Evolutionary conservation across 2,329 filamentous ascomycete species (phyloP).

Genomic region (Cryphonectria parasitica): DNA sequence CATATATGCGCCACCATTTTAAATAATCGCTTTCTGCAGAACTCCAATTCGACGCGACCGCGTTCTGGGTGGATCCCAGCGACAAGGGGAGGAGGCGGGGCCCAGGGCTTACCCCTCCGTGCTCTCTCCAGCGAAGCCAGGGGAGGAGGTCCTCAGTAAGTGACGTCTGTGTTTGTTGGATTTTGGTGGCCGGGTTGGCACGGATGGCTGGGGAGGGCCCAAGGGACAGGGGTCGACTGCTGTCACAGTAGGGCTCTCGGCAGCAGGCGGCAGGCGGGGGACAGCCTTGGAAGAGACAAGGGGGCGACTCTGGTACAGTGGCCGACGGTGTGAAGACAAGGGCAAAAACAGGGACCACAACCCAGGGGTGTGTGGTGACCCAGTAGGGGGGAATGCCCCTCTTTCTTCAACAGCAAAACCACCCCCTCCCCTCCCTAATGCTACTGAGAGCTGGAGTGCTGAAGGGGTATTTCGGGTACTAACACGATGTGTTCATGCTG

Average conservation of each 20-base stretch:
- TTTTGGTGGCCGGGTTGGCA: slow-evolving; percentile 8
- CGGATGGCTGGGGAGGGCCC: slow-evolving; percentile 2
- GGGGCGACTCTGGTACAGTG: not conserved
- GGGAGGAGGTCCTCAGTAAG: not conserved
- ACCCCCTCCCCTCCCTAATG: not conserved
- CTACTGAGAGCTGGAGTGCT: not conserved
- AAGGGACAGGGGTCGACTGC: not conserved
- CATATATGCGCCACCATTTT: not conserved
- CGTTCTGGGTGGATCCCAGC: slow-evolving; percentile 10
- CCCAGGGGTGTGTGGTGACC: not conserved
- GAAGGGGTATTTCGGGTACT: not conserved
- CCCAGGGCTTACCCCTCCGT: not conserved
- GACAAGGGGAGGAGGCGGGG: not conserved
- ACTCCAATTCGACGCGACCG: slow-evolving; percentile 13
- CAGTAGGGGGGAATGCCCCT: not conserved
- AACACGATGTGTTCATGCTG: slow-evolving; percentile 8
- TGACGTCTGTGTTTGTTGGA: slow-evolving; percentile 8
- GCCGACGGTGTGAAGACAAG: not conserved
- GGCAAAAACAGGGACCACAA: not conserved
- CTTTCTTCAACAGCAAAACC: not conserved
- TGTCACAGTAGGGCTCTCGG: not conserved
- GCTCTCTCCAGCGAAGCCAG: not conserved
- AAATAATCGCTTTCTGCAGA: slow-evolving; percentile 3
- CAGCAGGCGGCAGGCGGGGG: slow-evolving; percentile 5
- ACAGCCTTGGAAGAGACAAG: slow-evolving; percentile 1